These are phyloP conservation scores for Gnomoniopsis smithogilvyi DNA, from an alignment of 2,329 filamentous ascomycete genomes.

Conservation along the genomic window DNA sequence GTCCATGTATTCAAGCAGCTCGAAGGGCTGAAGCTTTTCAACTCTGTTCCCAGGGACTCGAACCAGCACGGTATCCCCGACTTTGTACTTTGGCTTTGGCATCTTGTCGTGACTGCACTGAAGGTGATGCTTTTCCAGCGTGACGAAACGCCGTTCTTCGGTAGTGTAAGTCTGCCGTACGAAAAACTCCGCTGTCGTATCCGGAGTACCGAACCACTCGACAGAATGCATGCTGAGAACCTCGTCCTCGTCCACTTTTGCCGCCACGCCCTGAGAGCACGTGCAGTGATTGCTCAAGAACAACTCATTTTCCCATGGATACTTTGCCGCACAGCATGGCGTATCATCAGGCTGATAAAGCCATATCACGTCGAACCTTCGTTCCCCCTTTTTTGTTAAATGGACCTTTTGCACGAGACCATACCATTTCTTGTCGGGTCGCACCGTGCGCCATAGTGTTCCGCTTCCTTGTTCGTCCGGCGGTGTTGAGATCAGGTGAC, in stretches of 20 bases:
- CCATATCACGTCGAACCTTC: slow-evolving; percentile 66
- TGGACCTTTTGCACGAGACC: slow-evolving; percentile 63
- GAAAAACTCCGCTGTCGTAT: slow-evolving; percentile 52
- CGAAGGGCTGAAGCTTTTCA: slow-evolving; percentile 55
- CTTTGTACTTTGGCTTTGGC: slow-evolving; percentile 30
- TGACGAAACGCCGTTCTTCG: slow-evolving; percentile 58
- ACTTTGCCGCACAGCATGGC: slow-evolving; percentile 62
- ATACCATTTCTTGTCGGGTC: slow-evolving; percentile 59
- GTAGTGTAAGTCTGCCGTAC: slow-evolving; percentile 67
- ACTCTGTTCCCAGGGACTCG: slow-evolving; percentile 24
- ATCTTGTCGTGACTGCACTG: slow-evolving; percentile 41
- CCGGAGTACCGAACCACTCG: slow-evolving; percentile 51
- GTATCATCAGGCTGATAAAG: slow-evolving; percentile 71
- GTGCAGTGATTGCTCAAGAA: slow-evolving; percentile 77
- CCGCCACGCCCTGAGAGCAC: slow-evolving; percentile 43
- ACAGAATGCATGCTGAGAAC: slow-evolving; percentile 57
- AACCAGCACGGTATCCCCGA: slow-evolving; percentile 61
- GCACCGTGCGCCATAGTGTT: slow-evolving; percentile 54
- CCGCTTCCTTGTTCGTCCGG: slow-evolving; percentile 42
- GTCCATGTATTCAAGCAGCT: slow-evolving; percentile 42
- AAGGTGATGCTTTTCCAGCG: slow-evolving; percentile 53
- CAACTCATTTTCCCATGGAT: slow-evolving; percentile 69
- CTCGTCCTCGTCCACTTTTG: slow-evolving; percentile 50
- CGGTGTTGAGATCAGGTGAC: slow-evolving; percentile 47
- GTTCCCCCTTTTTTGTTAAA: slow-evolving; percentile 28